Evolutionary conservation across 148 eudicot genomes (phyloP).

Genomic region (Arctostaphylos glauca): DNA sequence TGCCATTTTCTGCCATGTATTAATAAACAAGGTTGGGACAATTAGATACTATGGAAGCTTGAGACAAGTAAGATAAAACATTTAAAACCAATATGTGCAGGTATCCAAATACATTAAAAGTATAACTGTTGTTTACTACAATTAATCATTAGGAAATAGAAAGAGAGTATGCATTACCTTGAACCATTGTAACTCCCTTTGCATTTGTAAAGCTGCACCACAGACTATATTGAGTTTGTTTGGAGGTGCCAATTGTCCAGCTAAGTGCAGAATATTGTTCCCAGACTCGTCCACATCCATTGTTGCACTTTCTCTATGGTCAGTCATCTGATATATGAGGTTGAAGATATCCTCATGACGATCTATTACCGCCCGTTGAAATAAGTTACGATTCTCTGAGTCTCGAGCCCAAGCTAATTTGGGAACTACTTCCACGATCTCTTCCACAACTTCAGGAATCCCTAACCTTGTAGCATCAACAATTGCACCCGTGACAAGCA

Average conservation of each 20-base stretch:
- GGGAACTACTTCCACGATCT: conserved; percentile 18
- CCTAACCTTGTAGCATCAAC: conserved; percentile 25
- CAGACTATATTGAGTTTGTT: neutral
- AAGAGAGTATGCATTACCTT: neutral
- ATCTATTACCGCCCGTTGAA: conserved; percentile 28
- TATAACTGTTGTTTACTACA: no score
- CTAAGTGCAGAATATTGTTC: neutral
- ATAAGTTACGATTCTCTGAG: conserved; percentile 7
- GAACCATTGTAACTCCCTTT: neutral
- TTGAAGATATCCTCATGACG: conserved; percentile 30
- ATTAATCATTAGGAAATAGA: no score
- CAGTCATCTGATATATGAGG: conserved; percentile 26
- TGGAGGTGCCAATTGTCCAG: neutral
- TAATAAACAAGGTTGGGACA: no score
- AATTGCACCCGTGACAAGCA: neutral
- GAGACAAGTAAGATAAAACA: no score
- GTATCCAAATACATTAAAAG: no score
- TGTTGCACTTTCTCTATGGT: neutral
- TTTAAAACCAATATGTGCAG: no score
- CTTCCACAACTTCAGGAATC: conserved; percentile 26
- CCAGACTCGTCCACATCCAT: neutral
- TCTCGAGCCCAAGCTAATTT: conserved; percentile 23
- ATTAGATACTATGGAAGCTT: no score
- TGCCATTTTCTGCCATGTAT: no score
- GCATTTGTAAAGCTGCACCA: neutral